Conservation (phyloP, 805 yeast species). For the Kuraishia molischiana region DNA sequence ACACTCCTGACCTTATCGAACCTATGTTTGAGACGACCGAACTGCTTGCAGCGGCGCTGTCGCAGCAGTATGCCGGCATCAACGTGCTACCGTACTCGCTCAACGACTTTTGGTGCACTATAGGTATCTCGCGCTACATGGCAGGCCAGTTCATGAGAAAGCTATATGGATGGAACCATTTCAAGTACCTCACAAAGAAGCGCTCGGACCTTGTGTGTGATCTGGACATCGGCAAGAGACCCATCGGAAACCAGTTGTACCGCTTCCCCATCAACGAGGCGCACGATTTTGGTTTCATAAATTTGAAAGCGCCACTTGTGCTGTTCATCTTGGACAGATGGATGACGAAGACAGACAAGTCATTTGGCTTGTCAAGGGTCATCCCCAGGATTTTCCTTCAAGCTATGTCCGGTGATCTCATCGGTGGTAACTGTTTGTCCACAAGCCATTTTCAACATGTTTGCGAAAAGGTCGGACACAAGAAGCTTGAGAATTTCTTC, state of each 20-base stretch:
- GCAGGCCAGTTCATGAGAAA: constrained; percentile 56
- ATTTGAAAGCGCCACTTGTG: constrained; percentile 78
- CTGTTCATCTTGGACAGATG: constrained; percentile 77
- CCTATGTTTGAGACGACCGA: constrained; percentile 68
- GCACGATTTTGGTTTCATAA: constrained; percentile 57
- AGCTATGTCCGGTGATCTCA: constrained; percentile 91
- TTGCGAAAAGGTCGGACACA: constrained; percentile 92
- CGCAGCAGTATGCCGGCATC: constrained; percentile 91
- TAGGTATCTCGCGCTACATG: constrained; percentile 83
- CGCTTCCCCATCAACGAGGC: constrained; percentile 50
- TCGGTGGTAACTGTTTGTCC: constrained; percentile 63
- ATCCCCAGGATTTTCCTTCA: constrained; percentile 86
- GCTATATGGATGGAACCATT: constrained; percentile 79
- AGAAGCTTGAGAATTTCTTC: constrained; percentile 72
- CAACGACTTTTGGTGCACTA: constrained; percentile 82
- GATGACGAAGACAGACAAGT: constrained; percentile 93
- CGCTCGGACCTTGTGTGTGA: constrained; percentile 59
- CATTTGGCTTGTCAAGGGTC: constrained; percentile 86
- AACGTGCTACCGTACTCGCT: constrained; percentile 73
- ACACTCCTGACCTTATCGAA: constrained; percentile 68
- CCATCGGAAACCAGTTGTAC: constrained; percentile 65
- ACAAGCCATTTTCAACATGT: constrained; percentile 82
- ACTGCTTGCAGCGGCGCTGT: constrained; percentile 53
- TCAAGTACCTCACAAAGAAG: constrained; percentile 57
- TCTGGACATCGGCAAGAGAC: constrained; percentile 69